Evolutionary conservation across 768 basidiomycete species (phyloP).

Genomic region (Kwoniella sp.): DNA sequence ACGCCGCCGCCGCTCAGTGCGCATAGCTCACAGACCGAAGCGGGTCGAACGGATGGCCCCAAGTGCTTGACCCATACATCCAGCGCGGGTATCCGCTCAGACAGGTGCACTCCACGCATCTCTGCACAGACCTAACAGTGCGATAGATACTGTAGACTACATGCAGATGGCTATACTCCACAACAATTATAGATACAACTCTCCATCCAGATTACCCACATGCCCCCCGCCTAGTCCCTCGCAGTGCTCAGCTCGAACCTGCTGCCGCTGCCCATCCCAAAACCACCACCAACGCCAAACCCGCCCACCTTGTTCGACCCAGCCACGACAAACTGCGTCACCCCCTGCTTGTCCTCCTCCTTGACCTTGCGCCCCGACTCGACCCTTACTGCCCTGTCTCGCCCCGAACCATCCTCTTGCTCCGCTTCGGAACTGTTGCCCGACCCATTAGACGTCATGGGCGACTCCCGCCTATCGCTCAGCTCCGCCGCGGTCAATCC

Average conservation of each 20-base stretch:
- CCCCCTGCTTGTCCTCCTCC: not conserved
- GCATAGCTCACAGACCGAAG: too few species aligned
- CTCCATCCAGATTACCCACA: too few species aligned
- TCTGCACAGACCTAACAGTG: too few species aligned
- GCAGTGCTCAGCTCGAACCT: slow-evolving; percentile 8
- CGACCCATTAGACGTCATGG: not conserved
- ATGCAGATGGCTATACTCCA: too few species aligned
- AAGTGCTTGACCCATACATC: too few species aligned
- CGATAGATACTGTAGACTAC: too few species aligned
- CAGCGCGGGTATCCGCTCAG: too few species aligned
- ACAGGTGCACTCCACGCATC: too few species aligned
- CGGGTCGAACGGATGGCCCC: too few species aligned
- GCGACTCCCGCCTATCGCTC: not conserved
- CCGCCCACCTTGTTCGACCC: not conserved
- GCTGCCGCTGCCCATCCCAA: slow-evolving; percentile 2
- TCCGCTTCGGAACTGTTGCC: too few species aligned
- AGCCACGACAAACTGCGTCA: not conserved
- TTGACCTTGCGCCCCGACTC: not conserved
- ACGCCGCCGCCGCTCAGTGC: too few species aligned
- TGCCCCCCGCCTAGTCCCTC: not conserved
- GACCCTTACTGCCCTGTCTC: not conserved
- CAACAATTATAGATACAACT: too few species aligned
- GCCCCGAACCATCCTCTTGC: not conserved
- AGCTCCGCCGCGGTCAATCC: not conserved
- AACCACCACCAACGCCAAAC: not conserved